Evolutionary conservation across 129 eudicot species (phyloP), one percentile per base, ranked within the genome.

Genomic region (Chrysanthemum seticuspe): DNA sequence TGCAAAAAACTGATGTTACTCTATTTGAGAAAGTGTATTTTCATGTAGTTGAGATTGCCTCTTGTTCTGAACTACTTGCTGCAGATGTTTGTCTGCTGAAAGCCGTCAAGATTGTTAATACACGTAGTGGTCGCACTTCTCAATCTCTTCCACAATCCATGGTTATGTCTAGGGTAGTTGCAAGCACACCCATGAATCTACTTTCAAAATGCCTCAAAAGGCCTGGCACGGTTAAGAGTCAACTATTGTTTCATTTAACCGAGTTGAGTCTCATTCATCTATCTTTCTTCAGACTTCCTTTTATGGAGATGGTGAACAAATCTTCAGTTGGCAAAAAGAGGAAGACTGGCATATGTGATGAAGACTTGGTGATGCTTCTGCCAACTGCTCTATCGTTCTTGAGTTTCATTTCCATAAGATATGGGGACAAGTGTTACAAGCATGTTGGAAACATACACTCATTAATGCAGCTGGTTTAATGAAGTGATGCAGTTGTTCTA

Each of bases 1-100:
- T 94, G 31, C 76, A 75, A 67, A 80, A 75, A 25, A 21, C 81
- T 76, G 87, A 79, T 76, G 70, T 77, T 48, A 8, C 81, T 77
- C 71, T 83, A n/a, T 87, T 86, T 76, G 91, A 91, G 77, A 77
- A 81, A 73, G 82, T 91, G 60, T 83, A 81, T 82, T 82, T 73
- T 53, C 83, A 70, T 62, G 76, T 85, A 66, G 60, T 82, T 49
- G 76, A 86, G 53, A 81, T 80, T 53, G 86, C 88, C 48, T 58
- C 78, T 19, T 45, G 34, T 60, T 79, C 76, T 21, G 89, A 91
- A 74, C 82, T 85, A 54, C 85, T 75, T 36, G 78, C 79, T 76
- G 89, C 96, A 27, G 88, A 87, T 78, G 19, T 74, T 62, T 95
- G 96, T 78, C 75, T 95, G 78, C 86, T 84, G 56, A 88, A 91